Evolutionary conservation across 345 rosid species (phyloP), one percentile per base, ranked within the genome.

Genomic region (Angophora floribunda): DNA sequence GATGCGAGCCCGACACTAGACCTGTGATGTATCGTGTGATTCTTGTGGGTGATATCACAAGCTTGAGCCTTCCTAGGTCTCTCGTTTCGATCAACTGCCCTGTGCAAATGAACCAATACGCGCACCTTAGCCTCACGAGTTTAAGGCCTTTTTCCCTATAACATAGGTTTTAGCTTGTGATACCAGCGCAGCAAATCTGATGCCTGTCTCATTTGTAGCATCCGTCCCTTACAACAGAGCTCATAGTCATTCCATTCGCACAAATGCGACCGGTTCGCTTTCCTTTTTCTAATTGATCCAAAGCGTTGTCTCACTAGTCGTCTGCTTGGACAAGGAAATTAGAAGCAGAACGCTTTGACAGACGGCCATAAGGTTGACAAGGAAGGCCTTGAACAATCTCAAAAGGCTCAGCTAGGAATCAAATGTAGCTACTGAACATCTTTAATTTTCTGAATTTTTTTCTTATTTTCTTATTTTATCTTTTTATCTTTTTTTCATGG

Each of bases 391-490:
- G 78, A 30, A 65, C 78, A 65, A 65, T 30, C 78, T 30, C 30
- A 65, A 41, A 67, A 8, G 45, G 32, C 80, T 67, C 4, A 22
- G 80, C 80, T 67, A 32, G 41, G 45, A 67, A 67, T 45, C 24
- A 36, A 67, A 19, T 67, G 41, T 36, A 36, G 41, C 41, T 36
- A 36, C 41, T 36, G 41, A 36, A 36, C 41, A 36, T 36, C 41
- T 36, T 36, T 36, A 36, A 36, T 36, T 36, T 36, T 36, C 41
- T 36, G 41, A 36, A 55, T 55, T 26, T 53, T 6, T 1, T 6
- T 52, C 1, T 2, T 52, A 0, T 0, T 52, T 7, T 7, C 7
- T 19, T 1, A 6, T 19, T 7, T 21, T 55, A 53, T 19, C 61
- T 0, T 55, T 55, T 22, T 22, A n/a, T 12, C 4, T 7, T 52